Percentiles rank a stretch among this genome's conserved stretches.
These are phyloP conservation scores for Globisporangium radiosum DNA, from an alignment of 352 stramenopile genomes.

Conservation along the genomic window DNA sequence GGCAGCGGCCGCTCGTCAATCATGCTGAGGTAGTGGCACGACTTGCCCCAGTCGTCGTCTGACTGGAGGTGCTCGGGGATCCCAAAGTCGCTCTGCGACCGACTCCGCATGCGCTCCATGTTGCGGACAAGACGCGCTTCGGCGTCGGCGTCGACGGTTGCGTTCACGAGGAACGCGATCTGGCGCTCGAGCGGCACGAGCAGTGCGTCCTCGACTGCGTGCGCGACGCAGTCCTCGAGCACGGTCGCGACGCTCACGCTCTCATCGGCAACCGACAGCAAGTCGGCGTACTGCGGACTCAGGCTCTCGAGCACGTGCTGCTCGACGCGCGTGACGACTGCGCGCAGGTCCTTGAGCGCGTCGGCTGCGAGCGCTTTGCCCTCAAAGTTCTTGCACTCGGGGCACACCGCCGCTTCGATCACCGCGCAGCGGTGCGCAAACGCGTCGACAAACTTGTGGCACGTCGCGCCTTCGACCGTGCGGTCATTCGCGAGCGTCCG, in stretches of 20 bases:
- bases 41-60: constrained; percentile 71
- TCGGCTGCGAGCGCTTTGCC: constrained; percentile 41
- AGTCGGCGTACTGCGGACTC: constrained; percentile 57
- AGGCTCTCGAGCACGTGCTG: constrained; percentile 69
- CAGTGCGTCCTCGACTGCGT: constrained; percentile 74
- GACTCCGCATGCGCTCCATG: constrained; percentile 57
- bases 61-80: constrained; percentile 74
- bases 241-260: constrained; percentile 45
- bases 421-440: constrained; percentile 68
- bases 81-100: constrained; percentile 63
- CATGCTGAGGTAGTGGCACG: constrained; percentile 77
- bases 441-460: constrained; percentile 65
- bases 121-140: constrained; percentile 50
- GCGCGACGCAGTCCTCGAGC: constrained; percentile 64
- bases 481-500: constrained; percentile 53
- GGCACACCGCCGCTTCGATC: constrained; percentile 54
- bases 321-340: constrained; percentile 66
- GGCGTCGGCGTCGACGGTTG: constrained; percentile 48
- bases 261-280: constrained; percentile 49
- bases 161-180: constrained; percentile 61
- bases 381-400: constrained; percentile 47
- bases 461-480: constrained; percentile 64
- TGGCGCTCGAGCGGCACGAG: constrained; percentile 68
- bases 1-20: constrained; percentile 73
- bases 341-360: constrained; percentile 58